A percentile compares a stretch with the other conserved stretches of the same genome.
Conservation (phyloP, 1,284 basidiomycete genomes). For the Garcileccinum viscosum region DNA sequence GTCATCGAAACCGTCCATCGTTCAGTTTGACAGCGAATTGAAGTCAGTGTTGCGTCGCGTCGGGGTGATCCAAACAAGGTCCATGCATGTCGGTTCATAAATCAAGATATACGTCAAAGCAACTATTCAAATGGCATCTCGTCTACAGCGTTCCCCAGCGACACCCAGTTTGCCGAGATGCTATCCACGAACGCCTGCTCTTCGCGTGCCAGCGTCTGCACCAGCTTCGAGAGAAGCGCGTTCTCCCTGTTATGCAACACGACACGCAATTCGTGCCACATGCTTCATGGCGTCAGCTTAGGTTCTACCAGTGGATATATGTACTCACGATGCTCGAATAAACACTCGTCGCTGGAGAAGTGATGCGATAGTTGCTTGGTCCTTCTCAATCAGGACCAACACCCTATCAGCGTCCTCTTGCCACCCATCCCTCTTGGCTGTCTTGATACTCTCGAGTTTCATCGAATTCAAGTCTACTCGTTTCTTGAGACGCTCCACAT, state of each 20-base stretch:
- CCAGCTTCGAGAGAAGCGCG: constrained; percentile 74
- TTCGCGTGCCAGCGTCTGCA: constrained; percentile 74
- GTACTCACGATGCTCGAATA: constrained; percentile 77
- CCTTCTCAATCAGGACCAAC: constrained; percentile 71
- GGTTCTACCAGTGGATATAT: constrained; percentile 3
- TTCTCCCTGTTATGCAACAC: constrained; percentile 89
- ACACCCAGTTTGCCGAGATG: constrained; percentile 74
- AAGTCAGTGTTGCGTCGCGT: constrained; percentile 1
- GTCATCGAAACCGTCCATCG: constrained; percentile 80
- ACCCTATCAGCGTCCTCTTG: constrained; percentile 82
- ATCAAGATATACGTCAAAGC: constrained; percentile 19
- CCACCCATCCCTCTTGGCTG: constrained; percentile 79
- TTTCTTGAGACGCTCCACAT: constrained; percentile 85
- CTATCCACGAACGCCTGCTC: constrained; percentile 71
- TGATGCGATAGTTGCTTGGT: constrained; percentile 74
- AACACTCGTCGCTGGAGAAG: constrained; percentile 80
- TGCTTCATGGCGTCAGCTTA: constrained; percentile 48
- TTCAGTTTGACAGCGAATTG: constrained; percentile 2
- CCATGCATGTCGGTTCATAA: constrained; percentile 9
- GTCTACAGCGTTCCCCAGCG: constrained; percentile 72
- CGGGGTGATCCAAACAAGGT: constrained; percentile 27
- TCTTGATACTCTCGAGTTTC: constrained; percentile 77
- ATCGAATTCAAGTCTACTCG: constrained; percentile 77
- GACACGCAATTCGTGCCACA: constrained; percentile 92
- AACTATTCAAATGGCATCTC: constrained; percentile 82